Percentiles rank a stretch among this genome's conserved stretches.
phyloP scores from a whole-genome alignment of 2,329 filamentous ascomycete genomes.

The Colletotrichum echinochloae region DNA sequence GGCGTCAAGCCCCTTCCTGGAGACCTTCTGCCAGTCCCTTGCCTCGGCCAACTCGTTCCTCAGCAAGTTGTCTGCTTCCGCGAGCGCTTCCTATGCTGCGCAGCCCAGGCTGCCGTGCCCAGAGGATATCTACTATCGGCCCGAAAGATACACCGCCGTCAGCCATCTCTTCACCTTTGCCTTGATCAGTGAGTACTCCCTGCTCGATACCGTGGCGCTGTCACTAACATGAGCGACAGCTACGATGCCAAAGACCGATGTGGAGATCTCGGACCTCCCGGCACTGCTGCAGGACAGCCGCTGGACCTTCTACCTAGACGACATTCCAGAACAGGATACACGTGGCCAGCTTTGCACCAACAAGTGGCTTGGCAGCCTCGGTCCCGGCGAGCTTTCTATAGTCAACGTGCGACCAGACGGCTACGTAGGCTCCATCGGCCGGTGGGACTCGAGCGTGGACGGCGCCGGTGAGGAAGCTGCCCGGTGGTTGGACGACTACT shows the following conservation, averaged over 20 bases:
- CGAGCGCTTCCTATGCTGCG: conserved; percentile 70
- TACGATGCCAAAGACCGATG: conserved; percentile 69
- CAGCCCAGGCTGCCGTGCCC: conserved; percentile 68
- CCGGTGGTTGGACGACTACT: conserved; percentile 67
- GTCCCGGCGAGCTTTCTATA: conserved; percentile 69
- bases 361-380: conserved; percentile 75
- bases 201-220: background rate
- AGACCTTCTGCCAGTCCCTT: conserved; percentile 68
- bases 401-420: conserved; percentile 79
- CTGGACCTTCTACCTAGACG: conserved; percentile 80
- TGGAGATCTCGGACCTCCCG: conserved; percentile 76
- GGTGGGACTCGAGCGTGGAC: conserved; percentile 64
- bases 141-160: conserved; percentile 75
- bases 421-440: conserved; percentile 75
- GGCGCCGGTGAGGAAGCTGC: conserved; percentile 65
- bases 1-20: conserved; percentile 67
- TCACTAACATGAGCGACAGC: conserved; percentile 51
- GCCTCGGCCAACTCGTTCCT: conserved; percentile 65
- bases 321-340: conserved; percentile 68
- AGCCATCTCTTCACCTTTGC: conserved; percentile 78
- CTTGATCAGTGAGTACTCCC: conserved; percentile 68
- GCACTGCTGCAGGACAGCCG: conserved; percentile 70
- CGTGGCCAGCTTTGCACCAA: conserved; percentile 68
- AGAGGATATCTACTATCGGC: conserved; percentile 74
- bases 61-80: conserved; percentile 68